These are phyloP conservation scores for Camellia sinensis DNA, from an alignment of 148 eudicot genomes.

Conservation along the genomic window DNA sequence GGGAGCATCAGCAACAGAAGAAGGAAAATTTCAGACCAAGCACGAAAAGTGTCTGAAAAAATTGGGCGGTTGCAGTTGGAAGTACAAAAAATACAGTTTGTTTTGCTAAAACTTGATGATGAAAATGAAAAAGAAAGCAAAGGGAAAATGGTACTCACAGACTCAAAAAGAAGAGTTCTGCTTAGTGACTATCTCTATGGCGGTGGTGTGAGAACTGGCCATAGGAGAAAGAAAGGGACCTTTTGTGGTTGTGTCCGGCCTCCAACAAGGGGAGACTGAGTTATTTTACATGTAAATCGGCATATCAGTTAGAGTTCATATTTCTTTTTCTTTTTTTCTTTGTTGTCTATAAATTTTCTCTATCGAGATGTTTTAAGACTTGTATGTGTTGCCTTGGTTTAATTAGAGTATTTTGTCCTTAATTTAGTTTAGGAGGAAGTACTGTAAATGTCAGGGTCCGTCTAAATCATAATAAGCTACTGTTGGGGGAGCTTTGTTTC, in stretches of 20 bases:
- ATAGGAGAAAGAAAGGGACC: constrained; percentile 51
- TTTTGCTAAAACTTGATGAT: constrained; percentile 61
- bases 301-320: not conserved
- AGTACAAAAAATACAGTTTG: constrained; percentile 77
- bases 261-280: constrained; percentile 47
- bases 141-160: constrained; percentile 40
- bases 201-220: constrained; percentile 42
- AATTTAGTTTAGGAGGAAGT: constrained; percentile 19
- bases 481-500: not conserved
- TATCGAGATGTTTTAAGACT: constrained; percentile 11
- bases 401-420: constrained; percentile 13
- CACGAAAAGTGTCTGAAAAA: constrained; percentile 71
- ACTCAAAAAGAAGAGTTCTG: constrained; percentile 50
- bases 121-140: constrained; percentile 35
- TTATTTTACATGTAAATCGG: not conserved
- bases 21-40: constrained; percentile 66
- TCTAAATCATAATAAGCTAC: constrained; percentile 16
- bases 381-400: constrained; percentile 2
- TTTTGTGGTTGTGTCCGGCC: constrained; percentile 86
- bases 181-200: constrained; percentile 77
- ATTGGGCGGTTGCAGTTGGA: constrained; percentile 84
- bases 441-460: constrained; percentile 36
- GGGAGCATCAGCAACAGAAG: constrained; percentile 41
- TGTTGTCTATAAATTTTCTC: constrained; percentile 5
- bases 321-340: not conserved